Conservation (phyloP, 192 early-diverging fungal genomes). For the Spinellus fusiger region DNA sequence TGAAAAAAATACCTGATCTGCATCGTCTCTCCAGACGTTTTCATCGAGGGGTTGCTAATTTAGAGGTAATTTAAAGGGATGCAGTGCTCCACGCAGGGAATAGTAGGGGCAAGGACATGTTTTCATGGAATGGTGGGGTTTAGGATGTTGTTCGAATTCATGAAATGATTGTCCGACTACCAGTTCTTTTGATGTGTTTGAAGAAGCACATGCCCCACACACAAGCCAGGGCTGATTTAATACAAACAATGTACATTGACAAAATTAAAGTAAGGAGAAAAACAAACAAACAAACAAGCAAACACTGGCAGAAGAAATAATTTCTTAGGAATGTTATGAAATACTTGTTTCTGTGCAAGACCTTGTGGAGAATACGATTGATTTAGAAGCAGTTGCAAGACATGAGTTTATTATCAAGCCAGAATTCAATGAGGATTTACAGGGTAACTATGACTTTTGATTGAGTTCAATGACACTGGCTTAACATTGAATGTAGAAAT, state of each 20-base stretch:
- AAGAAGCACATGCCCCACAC: conserved; percentile 26
- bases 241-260: conserved; percentile 49
- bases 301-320: too few species aligned
- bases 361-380: conserved; percentile 87
- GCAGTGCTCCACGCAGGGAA: too few species aligned
- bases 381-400: conserved; percentile 73
- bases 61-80: conserved; percentile 43
- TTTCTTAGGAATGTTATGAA: conserved; percentile 34
- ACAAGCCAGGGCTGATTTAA: conserved; percentile 31
- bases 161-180: conserved; percentile 73
- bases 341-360: conserved; percentile 66
- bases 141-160: conserved; percentile 87
- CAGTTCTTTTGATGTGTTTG: conserved; percentile 55
- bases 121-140: not conserved
- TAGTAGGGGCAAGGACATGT: not conserved
- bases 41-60: conserved; percentile 63
- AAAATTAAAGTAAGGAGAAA: conserved; percentile 36
- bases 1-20: conserved; percentile 85
- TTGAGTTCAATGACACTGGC: too few species aligned
- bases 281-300: not conserved
- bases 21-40: conserved; percentile 83
- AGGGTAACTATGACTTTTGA: too few species aligned
- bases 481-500: too few species aligned
- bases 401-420: conserved; percentile 88
- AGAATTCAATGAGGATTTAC: conserved; percentile 69